Conservation (phyloP, 306 rosid genomes). For the Trichosanthes cucumerina region DNA sequence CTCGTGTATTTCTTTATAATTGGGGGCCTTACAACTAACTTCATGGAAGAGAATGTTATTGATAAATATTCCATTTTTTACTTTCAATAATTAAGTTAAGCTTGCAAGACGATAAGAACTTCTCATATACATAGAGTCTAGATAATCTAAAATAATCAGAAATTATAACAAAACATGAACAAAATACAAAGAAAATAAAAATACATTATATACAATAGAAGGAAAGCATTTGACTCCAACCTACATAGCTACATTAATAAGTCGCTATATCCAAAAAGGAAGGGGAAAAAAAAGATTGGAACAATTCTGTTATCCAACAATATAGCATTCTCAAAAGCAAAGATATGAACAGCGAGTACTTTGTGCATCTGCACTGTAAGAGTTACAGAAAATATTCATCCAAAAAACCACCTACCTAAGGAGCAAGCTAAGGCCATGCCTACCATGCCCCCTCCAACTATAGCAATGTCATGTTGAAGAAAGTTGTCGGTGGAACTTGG, state of each 20-base stretch:
- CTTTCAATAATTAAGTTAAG: not conserved
- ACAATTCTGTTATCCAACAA: not conserved
- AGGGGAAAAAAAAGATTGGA: not conserved
- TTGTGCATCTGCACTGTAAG: not conserved
- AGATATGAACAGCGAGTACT: not conserved
- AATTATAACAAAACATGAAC: not conserved
- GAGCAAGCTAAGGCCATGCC: conserved; percentile 91
- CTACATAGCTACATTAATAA: not conserved
- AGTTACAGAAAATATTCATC: not conserved
- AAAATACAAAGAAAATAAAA: not conserved
- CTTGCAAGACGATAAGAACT: not conserved
- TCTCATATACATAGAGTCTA: not conserved
- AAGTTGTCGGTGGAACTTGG: conserved; percentile 17
- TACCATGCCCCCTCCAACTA: conserved; percentile 97
- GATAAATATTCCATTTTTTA: not conserved
- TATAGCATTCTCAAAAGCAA: not conserved
- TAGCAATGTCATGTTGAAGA: conserved; percentile 71
- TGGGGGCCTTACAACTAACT: too few species aligned
- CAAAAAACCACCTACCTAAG: conserved; percentile 56
- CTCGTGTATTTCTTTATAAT: too few species aligned
- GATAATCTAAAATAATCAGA: not conserved
- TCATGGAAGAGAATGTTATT: not conserved
- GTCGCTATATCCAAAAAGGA: not conserved
- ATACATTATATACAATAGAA: not conserved
- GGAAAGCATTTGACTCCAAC: not conserved